Percentiles rank a stretch among this genome's conserved stretches.
These are phyloP conservation scores for Fraxinus paxiana DNA, from an alignment of 305 asterid genomes.

Conservation along the genomic window DNA sequence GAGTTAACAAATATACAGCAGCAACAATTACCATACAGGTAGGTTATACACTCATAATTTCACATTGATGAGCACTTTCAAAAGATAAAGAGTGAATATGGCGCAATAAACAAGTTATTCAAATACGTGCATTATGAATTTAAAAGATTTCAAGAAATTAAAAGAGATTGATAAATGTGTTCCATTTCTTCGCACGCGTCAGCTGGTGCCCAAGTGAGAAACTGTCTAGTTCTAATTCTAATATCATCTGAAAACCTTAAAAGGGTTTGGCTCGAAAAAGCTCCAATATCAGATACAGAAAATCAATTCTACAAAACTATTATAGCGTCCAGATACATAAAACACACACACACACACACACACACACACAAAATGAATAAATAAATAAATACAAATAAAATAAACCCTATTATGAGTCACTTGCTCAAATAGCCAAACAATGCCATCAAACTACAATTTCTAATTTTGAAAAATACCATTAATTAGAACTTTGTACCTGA, in stretches of 20 bases:
- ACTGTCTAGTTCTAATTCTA: neutral
- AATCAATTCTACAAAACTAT: neutral
- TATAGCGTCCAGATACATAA: neutral
- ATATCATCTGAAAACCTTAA: neutral
- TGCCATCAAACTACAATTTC: neutral
- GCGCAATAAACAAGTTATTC: neutral
- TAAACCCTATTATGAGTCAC: neutral
- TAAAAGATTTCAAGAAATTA: neutral
- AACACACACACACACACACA: neutral
- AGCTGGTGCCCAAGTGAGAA: neutral
- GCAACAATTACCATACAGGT: neutral
- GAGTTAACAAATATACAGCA: neutral
- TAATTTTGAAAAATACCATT: neutral
- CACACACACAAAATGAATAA: neutral
- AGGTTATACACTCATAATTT: neutral
- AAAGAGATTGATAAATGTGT: neutral
- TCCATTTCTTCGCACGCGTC: neutral
- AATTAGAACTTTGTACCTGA: neutral
- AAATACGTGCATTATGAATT: neutral
- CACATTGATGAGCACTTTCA: slow-evolving; percentile 1
- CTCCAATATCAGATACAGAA: neutral
- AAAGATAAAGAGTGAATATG: neutral
- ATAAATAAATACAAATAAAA: neutral
- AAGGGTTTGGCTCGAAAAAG: neutral
- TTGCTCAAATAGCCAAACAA: neutral